These are phyloP conservation scores for Paramarasmius palmivorus DNA, from an alignment of 1,284 basidiomycete genomes.

Conservation along the genomic window DNA sequence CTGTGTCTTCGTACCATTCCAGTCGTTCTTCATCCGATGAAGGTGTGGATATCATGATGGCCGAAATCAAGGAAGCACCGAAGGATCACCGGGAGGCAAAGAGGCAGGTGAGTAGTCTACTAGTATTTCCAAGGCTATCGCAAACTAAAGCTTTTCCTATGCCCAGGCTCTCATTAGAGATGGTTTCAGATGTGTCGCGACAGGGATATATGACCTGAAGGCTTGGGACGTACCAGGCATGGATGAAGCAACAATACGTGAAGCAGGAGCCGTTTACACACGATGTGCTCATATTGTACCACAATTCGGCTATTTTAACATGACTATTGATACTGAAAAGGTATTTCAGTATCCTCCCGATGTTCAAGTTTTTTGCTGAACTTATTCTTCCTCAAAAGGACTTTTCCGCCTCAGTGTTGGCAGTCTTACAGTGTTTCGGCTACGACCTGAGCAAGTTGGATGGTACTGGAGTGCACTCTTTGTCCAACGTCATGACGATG, in stretches of 20 bases:
- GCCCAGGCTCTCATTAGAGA: conserved; percentile 28
- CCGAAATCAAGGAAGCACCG: conserved; percentile 2
- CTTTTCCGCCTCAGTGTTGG: no score
- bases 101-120: conserved; percentile 1
- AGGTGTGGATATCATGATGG: background rate
- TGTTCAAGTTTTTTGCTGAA: no score
- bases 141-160: background rate
- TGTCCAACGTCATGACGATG: no score
- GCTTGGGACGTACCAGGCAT: background rate
- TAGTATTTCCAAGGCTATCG: no score
- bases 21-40: background rate
- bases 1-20: no score
- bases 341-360: background rate
- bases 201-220: conserved; percentile 21
- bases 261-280: background rate
- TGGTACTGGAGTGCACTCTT: no score
- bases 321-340: background rate
- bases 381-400: background rate
- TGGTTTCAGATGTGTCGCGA: conserved; percentile 26
- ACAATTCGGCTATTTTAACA: background rate
- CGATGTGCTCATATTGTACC: conserved; percentile 6
- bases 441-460: no score
- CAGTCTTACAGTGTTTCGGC: no score
- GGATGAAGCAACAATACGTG: background rate
- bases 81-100: conserved; percentile 3